phyloP scores from a whole-genome alignment of 768 basidiomycete genomes.

The Butyriboletus loyo region DNA sequence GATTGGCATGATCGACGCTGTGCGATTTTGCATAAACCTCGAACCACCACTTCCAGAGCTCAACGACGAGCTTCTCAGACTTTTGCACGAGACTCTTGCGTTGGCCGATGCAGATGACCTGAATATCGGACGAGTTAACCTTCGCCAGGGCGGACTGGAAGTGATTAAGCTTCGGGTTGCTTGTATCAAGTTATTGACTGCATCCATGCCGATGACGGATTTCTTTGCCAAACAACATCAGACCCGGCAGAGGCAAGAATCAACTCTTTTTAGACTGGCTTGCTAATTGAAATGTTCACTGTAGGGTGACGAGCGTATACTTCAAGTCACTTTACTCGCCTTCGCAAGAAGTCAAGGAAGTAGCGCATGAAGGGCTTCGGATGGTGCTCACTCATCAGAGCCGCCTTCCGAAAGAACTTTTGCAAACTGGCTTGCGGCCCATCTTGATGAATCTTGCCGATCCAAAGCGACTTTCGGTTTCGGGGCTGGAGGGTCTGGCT shows the following conservation, averaged over 20 bases:
- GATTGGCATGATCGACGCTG: constrained; percentile 96
- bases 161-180: constrained; percentile 89
- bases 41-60: constrained; percentile 88
- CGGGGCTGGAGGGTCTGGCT: constrained; percentile 90
- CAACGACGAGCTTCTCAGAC: constrained; percentile 87
- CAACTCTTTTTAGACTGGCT: background rate
- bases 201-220: constrained; percentile 92
- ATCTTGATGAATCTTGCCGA: constrained; percentile 98
- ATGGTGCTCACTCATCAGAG: constrained; percentile 88
- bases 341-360: constrained; percentile 88
- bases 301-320: constrained; percentile 89
- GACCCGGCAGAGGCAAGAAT: constrained; percentile 75
- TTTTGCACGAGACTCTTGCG: constrained; percentile 91
- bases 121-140: constrained; percentile 71
- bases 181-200: constrained; percentile 89
- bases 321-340: constrained; percentile 98
- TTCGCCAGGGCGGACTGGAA: constrained; percentile 75
- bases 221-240: constrained; percentile 84
- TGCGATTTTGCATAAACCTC: constrained; percentile 88
- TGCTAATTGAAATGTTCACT: constrained; percentile 5
- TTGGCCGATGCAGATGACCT: constrained; percentile 93
- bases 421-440: constrained; percentile 93
- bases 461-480: constrained; percentile 88
- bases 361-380: constrained; percentile 89
- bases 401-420: constrained; percentile 88